Evolutionary conservation across 2,329 filamentous ascomycete genomes (phyloP).

Genomic region (Pseudonectria foliicola): DNA sequence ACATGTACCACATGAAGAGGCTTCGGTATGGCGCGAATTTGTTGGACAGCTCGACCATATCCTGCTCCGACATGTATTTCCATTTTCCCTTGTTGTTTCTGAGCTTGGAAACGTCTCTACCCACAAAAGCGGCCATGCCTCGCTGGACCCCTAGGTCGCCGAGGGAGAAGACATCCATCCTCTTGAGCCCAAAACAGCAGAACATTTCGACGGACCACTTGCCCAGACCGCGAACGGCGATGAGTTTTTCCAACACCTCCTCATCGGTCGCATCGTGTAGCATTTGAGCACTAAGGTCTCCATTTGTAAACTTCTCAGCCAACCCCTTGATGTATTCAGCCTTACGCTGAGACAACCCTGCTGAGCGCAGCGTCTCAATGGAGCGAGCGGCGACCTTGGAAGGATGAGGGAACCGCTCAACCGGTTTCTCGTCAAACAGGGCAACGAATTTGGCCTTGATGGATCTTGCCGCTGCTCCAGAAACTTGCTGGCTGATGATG

Average conservation of each 20-base stretch:
- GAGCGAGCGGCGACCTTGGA: constrained; percentile 59
- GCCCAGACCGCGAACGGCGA: constrained; percentile 79
- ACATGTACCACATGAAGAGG: constrained; percentile 99
- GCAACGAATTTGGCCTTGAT: constrained; percentile 81
- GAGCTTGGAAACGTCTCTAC: constrained; percentile 74
- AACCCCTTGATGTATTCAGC: constrained; percentile 90
- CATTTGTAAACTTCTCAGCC: constrained; percentile 68
- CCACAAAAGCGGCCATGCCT: constrained; percentile 84
- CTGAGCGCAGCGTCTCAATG: constrained; percentile 66
- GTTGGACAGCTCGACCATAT: constrained; percentile 79
- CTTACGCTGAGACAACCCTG: constrained; percentile 87
- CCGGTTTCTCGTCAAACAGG: constrained; percentile 50
- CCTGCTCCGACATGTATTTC: constrained; percentile 94
- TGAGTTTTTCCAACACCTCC: constrained; percentile 73
- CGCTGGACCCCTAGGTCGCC: constrained; percentile 92
- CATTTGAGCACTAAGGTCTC: constrained; percentile 69
- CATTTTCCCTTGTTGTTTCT: constrained; percentile 81
- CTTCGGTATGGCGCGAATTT: constrained; percentile 82
- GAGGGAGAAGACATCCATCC: constrained; percentile 86
- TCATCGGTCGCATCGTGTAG: constrained; percentile 76
- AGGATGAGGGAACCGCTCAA: constrained; percentile 62
- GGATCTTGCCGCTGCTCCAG: constrained; percentile 79
- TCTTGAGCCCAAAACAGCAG: constrained; percentile 88
- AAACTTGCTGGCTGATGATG: constrained; percentile 96
- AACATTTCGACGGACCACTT: constrained; percentile 98